These are phyloP conservation scores for Sphagnum magellanicum DNA, from an alignment of 228 moss, liverwort and hornwort genomes.

Conservation along the genomic window DNA sequence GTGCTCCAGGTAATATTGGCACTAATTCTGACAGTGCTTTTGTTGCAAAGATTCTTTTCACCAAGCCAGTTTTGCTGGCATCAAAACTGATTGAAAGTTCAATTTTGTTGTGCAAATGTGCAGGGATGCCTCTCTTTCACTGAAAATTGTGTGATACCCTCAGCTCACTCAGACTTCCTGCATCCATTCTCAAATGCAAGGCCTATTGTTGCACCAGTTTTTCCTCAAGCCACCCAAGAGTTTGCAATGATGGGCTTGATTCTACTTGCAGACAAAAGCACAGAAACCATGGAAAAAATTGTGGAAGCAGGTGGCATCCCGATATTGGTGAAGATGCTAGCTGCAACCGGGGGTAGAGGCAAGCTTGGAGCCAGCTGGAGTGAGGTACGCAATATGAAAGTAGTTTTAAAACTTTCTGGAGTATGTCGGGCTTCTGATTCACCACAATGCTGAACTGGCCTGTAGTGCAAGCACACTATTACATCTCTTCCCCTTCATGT, in stretches of 20 bases:
- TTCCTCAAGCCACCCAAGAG: slow-evolving; percentile 67
- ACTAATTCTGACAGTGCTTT: not conserved
- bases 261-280: slow-evolving; percentile 58
- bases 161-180: slow-evolving; percentile 16
- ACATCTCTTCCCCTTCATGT: no score
- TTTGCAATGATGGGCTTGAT: slow-evolving; percentile 75
- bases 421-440: no score
- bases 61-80: no score
- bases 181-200: slow-evolving; percentile 21
- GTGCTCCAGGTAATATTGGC: slow-evolving; percentile 26
- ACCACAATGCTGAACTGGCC: no score
- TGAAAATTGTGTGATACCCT: slow-evolving; percentile 5
- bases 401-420: no score
- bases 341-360: slow-evolving; percentile 27
- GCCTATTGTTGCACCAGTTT: slow-evolving; percentile 6
- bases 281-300: slow-evolving; percentile 49
- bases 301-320: slow-evolving; percentile 60
- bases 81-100: not conserved
- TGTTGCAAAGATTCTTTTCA: no score
- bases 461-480: no score
- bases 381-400: slow-evolving; percentile 33
- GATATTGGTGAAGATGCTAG: slow-evolving; percentile 48
- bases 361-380: slow-evolving; percentile 61
- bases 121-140: slow-evolving; percentile 22
- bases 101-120: not conserved